Base-by-base conservation (phyloP, 73 alveolate genomes). In the Uronychia binucleata region DNA sequence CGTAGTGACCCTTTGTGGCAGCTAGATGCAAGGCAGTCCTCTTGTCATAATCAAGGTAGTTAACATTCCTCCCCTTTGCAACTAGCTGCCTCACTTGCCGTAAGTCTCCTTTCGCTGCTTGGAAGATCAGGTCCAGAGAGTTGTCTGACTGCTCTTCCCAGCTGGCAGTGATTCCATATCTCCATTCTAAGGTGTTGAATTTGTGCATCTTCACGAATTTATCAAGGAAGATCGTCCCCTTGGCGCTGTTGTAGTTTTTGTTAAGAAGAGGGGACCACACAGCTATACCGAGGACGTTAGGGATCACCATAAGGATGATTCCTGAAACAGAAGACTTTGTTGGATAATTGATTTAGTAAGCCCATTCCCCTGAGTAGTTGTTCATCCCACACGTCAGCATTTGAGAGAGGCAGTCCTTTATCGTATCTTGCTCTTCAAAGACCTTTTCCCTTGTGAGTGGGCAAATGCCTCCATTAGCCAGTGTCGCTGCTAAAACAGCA, bases 21-120 rank as follows among this genome's bases (percentile, higher is more conserved):
- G 95, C 95, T 14, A 80, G 79, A 46, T 90, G 95, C 32, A 90
- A 58, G 13, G 95, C 89, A 33, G 95, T 89, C 74, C 94, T 34
- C 11, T 79, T 0, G 59, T 86, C 92, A 29, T 86, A 86, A 33
- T 86, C 92, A 31, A 59, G 80, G 1, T 79, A 78, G 74, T 86
- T 83, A 1, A 86, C 33, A 26, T 76, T 33, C 31, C 74, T 76
- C 0, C 84, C 80, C 14, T 27, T 26, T 27, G 78, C 85, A 58
- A 76, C 60, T 13, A 75, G 57, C 58, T 88, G 57, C 33, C 59
- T 30, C 13, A 86, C 30, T 26, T 83, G 88, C 33, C 32, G 59
- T 1, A 79, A 58, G 57, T 86, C 84, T 30, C 88, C 88, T 8
- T 35, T 77, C 26, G 57, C 58, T 0, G 92, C 92, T 11, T 78